Conservation (phyloP, 2,329 filamentous ascomycete genomes). For the Epichloe hybrida region DNA sequence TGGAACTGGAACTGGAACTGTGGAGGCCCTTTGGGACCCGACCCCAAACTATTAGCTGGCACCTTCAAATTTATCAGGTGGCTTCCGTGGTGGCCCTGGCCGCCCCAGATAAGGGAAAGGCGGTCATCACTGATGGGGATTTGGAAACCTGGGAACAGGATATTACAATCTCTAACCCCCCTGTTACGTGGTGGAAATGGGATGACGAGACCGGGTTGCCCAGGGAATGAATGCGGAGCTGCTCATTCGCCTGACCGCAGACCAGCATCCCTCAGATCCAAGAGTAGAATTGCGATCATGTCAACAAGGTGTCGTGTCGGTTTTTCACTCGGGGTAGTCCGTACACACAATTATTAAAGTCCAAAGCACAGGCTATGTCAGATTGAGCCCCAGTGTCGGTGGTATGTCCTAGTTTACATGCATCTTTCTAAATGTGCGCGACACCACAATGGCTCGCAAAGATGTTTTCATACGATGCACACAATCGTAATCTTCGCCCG, state of each 20-base stretch:
- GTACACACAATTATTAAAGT: neutral
- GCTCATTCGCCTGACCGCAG: no score
- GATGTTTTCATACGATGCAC: neutral
- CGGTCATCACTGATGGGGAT: constrained; percentile 1
- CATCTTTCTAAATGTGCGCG: constrained; percentile 1
- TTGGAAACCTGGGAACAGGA: neutral
- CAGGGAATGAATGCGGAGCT: no score
- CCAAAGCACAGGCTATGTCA: neutral
- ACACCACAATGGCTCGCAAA: neutral
- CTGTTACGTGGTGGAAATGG: neutral
- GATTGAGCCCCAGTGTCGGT: neutral
- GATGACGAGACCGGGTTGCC: no score
- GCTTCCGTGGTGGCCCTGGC: neutral
- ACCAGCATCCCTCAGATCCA: no score
- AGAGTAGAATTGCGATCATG: no score
- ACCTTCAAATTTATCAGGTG: no score
- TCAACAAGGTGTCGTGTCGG: neutral
- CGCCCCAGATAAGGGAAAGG: neutral
- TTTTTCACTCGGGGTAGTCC: neutral
- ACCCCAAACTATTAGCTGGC: no score
- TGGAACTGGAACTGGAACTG: no score
- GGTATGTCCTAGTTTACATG: constrained; percentile 2
- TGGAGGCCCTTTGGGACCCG: no score
- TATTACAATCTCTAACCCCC: neutral
- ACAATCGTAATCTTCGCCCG: neutral